Percentiles rank a stretch among this genome's conserved stretches.
Evolutionary conservation across 306 rosid species (phyloP).

Genomic region (Trichosanthes cucumerina): DNA sequence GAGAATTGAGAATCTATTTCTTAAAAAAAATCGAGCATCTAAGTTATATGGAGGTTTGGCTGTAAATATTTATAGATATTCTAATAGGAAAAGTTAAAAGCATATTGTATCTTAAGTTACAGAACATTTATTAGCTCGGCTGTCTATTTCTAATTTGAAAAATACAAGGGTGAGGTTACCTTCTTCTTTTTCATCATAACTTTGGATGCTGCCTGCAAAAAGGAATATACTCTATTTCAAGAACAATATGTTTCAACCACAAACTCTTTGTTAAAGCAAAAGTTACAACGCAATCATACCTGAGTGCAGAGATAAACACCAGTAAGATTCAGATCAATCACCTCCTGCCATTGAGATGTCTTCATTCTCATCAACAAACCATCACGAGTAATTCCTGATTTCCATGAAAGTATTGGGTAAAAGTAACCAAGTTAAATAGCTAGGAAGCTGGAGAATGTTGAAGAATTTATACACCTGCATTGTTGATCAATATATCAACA

Average conservation of each 20-base stretch:
- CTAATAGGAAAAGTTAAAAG: background rate
- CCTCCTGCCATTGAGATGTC: slow-evolving; percentile 87
- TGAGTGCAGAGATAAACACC: slow-evolving; percentile 86
- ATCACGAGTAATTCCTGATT: slow-evolving; percentile 84
- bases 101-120: background rate
- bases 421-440: background rate
- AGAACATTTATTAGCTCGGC: background rate
- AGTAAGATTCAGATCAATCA: slow-evolving; percentile 89
- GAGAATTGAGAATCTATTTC: background rate
- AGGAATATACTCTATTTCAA: slow-evolving; percentile 18
- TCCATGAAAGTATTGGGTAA: slow-evolving; percentile 15
- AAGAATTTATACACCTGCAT: slow-evolving; percentile 47
- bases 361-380: slow-evolving; percentile 95
- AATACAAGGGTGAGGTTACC: slow-evolving; percentile 31
- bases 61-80: background rate
- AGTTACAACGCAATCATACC: slow-evolving; percentile 28
- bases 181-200: slow-evolving; percentile 90
- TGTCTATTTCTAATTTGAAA: background rate
- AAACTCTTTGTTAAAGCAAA: slow-evolving; percentile 8
- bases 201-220: slow-evolving; percentile 77
- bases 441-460: background rate
- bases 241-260: background rate
- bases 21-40: background rate
- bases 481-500: slow-evolving; percentile 75
- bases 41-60: background rate